Conservation (phyloP, 257 asterid genomes). For the Primulina eburnea region DNA sequence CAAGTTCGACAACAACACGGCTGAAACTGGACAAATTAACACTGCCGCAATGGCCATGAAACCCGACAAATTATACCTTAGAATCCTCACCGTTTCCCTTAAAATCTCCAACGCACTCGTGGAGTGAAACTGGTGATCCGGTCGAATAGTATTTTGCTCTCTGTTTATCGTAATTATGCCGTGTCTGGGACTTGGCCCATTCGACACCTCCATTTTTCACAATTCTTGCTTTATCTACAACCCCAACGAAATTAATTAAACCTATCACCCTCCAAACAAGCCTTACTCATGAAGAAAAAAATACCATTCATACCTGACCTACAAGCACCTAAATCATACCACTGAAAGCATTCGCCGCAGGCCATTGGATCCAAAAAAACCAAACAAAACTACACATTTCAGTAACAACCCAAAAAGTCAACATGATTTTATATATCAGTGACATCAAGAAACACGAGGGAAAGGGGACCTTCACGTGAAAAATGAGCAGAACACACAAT, state of each 20-base stretch:
- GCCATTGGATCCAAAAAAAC: conserved; percentile 22
- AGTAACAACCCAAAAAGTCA: conserved; percentile 20
- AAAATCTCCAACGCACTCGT: conserved; percentile 74
- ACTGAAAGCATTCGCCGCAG: conserved; percentile 15
- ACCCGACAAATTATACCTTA: conserved; percentile 61
- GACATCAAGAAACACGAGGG: conserved; percentile 9
- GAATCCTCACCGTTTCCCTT: conserved; percentile 79
- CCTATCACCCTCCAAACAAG: conserved; percentile 7
- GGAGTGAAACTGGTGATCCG: conserved; percentile 53
- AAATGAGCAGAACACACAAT: not conserved
- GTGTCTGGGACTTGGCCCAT: conserved; percentile 52
- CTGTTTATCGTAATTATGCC: conserved; percentile 29
- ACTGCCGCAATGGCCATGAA: conserved; percentile 61
- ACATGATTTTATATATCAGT: conserved; percentile 16
- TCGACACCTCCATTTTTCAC: conserved; percentile 52
- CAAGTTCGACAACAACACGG: conserved; percentile 64
- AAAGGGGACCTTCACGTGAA: conserved; percentile 17
- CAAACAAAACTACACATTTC: conserved; percentile 20
- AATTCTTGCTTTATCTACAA: not conserved
- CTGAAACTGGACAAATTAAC: conserved; percentile 76
- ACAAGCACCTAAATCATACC: conserved; percentile 26
- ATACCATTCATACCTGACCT: conserved; percentile 31
- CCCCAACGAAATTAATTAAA: conserved; percentile 5
- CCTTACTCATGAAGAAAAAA: conserved; percentile 10
- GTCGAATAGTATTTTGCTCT: conserved; percentile 30